A percentile compares a stretch with the other conserved stretches of the same genome.
phyloP scores from a whole-genome alignment of 179 eudicot species.

The Nepenthes alata region DNA sequence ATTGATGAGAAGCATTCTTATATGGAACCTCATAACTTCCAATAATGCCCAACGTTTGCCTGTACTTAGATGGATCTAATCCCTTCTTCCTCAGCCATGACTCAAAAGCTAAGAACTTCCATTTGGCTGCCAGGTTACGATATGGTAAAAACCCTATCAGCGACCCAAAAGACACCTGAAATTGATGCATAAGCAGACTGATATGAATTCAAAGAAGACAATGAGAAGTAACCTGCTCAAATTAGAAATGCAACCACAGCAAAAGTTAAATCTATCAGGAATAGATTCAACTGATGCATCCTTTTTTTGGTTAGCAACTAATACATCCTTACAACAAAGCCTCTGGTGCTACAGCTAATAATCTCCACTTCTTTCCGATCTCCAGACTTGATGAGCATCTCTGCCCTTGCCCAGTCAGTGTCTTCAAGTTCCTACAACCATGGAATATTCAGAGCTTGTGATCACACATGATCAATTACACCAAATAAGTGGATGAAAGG shows the following conservation, averaged over 20 bases:
- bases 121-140: slow-evolving; percentile 66
- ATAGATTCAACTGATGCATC: not conserved
- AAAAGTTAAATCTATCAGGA: slow-evolving; percentile 4
- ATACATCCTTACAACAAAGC: slow-evolving; percentile 56
- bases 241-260: slow-evolving; percentile 1
- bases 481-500: slow-evolving; percentile 1
- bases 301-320: too few relatives aligned
- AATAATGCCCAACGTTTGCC: slow-evolving; percentile 48
- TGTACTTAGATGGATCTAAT: slow-evolving; percentile 63
- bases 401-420: slow-evolving; percentile 64
- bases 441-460: slow-evolving; percentile 13
- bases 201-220: not conserved
- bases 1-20: slow-evolving; percentile 19
- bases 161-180: slow-evolving; percentile 80
- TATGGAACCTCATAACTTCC: slow-evolving; percentile 35
- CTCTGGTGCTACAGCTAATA: slow-evolving; percentile 73
- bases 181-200: not conserved
- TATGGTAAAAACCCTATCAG: slow-evolving; percentile 90
- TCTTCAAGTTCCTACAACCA: slow-evolving; percentile 51
- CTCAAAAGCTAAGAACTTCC: slow-evolving; percentile 87
- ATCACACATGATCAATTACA: not conserved
- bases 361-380: slow-evolving; percentile 67
- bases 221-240: not conserved
- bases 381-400: slow-evolving; percentile 37
- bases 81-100: slow-evolving; percentile 89